Evolutionary conservation across 495 filamentous ascomycete species (phyloP), one percentile per base, ranked within the genome.

Genomic region (Hypomontagnella submonticulosa): DNA sequence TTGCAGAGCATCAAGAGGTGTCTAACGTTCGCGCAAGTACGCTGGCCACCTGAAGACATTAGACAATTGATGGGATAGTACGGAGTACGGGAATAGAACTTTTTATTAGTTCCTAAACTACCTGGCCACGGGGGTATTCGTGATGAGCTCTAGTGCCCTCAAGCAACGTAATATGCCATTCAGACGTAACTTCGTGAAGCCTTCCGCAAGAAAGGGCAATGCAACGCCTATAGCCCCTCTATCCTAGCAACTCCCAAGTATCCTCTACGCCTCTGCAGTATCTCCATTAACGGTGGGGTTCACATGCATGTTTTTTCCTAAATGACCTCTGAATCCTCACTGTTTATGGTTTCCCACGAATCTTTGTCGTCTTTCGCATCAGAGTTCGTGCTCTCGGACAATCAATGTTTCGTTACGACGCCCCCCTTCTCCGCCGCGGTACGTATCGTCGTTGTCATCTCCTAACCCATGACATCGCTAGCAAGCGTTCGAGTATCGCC

Each of bases 1-100:
- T 76, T 99, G 61, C 95, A 99, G 80, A 97, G 95, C 70, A 98
- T 99, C 74, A 99, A 99, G 82, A 83, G 95, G 50, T 98, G 94
- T 74, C 76, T 99, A 68, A 97, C 92, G 63, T 99, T 97, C 82
- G 93, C 95, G 23, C 95, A 99, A 80, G 92, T 93, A 16, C 85
- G 95, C 67, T 99, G 95, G 95, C 91, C 92, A 44, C 96, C 95
- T 9, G 89, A 95, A 72, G 94, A 99, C 81, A 82, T 91, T 54
- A 80, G 91, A 73, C 95, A 99, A 82, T 76, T 99, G 63, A 99
- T 99, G 95, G 96, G 95, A n/a, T 97, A 81, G 83, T 57, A 33
- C n/a, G 36, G 32, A 81, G 83, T 57, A 33, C n/a, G 36, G 32
- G 12, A 62, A 58, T 54, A 57, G 41, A 43, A 58, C 1, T 20